phyloP scores from a whole-genome alignment of 2,329 filamentous ascomycete genomes.

The Metarhizium robertsii region DNA sequence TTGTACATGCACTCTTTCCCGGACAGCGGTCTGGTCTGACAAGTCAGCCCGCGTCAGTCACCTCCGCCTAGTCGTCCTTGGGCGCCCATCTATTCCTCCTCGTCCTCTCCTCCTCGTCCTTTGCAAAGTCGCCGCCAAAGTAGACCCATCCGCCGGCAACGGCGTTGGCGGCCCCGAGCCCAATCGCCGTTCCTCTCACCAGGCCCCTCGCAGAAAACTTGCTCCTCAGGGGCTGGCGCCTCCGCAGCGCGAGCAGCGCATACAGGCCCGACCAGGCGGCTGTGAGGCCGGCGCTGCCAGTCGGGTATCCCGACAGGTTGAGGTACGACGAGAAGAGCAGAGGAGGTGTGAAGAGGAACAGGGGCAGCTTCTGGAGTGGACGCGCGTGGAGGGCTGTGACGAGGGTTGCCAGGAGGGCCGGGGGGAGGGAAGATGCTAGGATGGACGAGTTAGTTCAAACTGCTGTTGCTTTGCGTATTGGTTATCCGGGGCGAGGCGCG shows the following conservation, averaged over 20 bases:
- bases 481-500: too few species aligned
- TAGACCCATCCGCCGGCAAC: conserved; percentile 44
- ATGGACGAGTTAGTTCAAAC: not conserved
- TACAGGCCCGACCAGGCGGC: conserved; percentile 50
- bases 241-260: conserved; percentile 42
- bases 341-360: conserved; percentile 37
- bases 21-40: too few species aligned
- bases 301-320: conserved; percentile 49
- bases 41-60: too few species aligned
- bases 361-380: conserved; percentile 40
- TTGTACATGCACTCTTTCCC: too few species aligned
- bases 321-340: conserved; percentile 43
- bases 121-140: conserved; percentile 37
- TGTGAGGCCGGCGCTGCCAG: conserved; percentile 45
- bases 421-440: conserved; percentile 44
- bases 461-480: not conserved
- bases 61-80: conserved; percentile 4
- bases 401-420: conserved; percentile 46
- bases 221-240: conserved; percentile 28
- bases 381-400: conserved; percentile 46
- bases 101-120: conserved; percentile 37
- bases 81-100: conserved; percentile 42
- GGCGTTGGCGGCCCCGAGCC: conserved; percentile 37
- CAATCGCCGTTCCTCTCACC: conserved; percentile 42
- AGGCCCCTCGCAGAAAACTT: conserved; percentile 38